A percentile compares a stretch with the other conserved stretches of the same genome.
These are phyloP conservation scores for Salvia sclarea DNA, from an alignment of 305 asterid species.

Conservation along the genomic window DNA sequence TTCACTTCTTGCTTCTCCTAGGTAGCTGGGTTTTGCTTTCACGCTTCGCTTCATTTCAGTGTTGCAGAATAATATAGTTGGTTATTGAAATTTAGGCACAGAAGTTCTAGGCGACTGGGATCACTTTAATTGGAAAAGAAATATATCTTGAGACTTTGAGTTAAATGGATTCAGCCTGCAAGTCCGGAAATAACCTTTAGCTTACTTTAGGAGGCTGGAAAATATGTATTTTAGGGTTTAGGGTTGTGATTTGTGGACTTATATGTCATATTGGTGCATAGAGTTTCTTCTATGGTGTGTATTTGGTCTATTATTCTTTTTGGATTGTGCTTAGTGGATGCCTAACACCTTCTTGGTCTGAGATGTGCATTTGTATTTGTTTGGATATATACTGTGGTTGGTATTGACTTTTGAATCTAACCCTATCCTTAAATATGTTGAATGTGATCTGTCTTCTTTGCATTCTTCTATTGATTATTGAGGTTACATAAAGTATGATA, in stretches of 20 bases:
- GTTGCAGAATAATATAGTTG: neutral
- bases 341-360: neutral
- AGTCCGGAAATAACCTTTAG: neutral
- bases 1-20: neutral
- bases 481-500: neutral
- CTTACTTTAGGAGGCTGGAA: neutral
- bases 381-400: slow-evolving; percentile 1
- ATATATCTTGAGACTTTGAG: neutral
- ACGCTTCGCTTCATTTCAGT: neutral
- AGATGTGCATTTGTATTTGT: neutral
- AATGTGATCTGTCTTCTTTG: neutral
- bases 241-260: neutral
- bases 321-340: neutral
- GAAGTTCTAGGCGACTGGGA: neutral
- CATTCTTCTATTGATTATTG: neutral
- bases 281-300: slow-evolving; percentile 9
- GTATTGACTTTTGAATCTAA: slow-evolving; percentile 17
- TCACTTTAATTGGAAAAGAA: neutral
- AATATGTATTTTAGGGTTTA: neutral
- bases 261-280: slow-evolving; percentile 4
- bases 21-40: neutral
- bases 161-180: neutral
- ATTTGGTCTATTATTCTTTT: neutral
- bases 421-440: slow-evolving; percentile 11
- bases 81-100: neutral